A percentile compares a stretch with the other conserved stretches of the same genome.
Evolutionary conservation across 2,329 filamentous ascomycete species (phyloP).

Genomic region (Bipolaris victoriae): DNA sequence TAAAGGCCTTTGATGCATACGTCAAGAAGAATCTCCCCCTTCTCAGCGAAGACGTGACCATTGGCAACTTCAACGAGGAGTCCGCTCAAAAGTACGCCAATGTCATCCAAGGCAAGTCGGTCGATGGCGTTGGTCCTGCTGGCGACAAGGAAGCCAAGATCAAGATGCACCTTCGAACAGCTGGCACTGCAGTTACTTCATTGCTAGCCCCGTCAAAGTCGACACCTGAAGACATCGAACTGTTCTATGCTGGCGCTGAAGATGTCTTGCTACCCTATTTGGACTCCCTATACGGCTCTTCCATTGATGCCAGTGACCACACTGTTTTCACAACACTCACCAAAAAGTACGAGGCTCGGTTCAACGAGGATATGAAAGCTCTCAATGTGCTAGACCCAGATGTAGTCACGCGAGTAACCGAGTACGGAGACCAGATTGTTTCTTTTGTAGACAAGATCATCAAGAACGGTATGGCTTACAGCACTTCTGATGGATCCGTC

Average conservation of each 20-base stretch:
- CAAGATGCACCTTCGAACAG: slow-evolving; percentile 83
- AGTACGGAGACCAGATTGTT: slow-evolving; percentile 87
- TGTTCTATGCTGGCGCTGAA: slow-evolving; percentile 64
- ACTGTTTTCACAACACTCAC: slow-evolving; percentile 88
- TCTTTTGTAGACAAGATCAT: slow-evolving; percentile 83
- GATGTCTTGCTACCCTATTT: slow-evolving; percentile 83
- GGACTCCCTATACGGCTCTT: slow-evolving; percentile 66
- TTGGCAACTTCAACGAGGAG: slow-evolving; percentile 56
- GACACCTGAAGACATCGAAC: slow-evolving; percentile 43
- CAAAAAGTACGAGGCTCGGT: slow-evolving; percentile 82
- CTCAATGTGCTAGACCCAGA: slow-evolving; percentile 86
- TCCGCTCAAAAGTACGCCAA: slow-evolving; percentile 60
- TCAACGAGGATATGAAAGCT: slow-evolving; percentile 84
- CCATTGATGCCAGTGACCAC: slow-evolving; percentile 66
- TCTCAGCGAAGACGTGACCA: slow-evolving; percentile 53
- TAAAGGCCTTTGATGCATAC: slow-evolving; percentile 62
- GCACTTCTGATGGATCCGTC: slow-evolving; percentile 76
- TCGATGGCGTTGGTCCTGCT: slow-evolving; percentile 61
- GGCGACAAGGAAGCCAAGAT: slow-evolving; percentile 83
- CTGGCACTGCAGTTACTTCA: slow-evolving; percentile 60
- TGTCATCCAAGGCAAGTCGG: slow-evolving; percentile 61
- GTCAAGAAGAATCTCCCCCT: slow-evolving; percentile 71
- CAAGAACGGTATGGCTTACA: slow-evolving; percentile 84
- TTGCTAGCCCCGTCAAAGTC: slow-evolving; percentile 47
- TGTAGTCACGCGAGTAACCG: slow-evolving; percentile 85